These are phyloP conservation scores for Pyracantha coccinea DNA, from an alignment of 331 rosid genomes.

Conservation along the genomic window DNA sequence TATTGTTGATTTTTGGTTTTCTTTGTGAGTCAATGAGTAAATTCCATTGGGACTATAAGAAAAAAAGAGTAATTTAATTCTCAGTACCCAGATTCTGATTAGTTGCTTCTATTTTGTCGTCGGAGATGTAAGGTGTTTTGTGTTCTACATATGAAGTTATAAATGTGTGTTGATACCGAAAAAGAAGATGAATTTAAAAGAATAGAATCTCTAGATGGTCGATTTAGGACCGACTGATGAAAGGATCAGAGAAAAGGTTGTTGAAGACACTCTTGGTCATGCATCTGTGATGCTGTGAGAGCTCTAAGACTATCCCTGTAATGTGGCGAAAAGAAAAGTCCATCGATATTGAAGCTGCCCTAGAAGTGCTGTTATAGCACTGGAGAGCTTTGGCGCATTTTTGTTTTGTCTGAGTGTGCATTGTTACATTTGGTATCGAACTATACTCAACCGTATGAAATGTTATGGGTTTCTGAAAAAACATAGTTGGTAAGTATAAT, in stretches of 20 bases:
- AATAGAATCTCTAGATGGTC: not conserved
- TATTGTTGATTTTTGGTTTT: not conserved
- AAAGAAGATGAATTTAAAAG: not conserved
- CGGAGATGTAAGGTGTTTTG: not conserved
- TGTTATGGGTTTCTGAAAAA: not conserved
- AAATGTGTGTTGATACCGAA: not conserved
- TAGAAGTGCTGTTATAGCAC: too few species aligned
- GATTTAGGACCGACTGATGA: not conserved
- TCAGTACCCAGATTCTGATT: not conserved
- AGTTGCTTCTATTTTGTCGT: not conserved
- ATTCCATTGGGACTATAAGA: not conserved
- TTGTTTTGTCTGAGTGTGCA: too few species aligned
- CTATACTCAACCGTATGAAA: too few species aligned
- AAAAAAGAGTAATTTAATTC: not conserved
- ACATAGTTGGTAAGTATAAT: not conserved
- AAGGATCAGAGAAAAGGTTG: not conserved
- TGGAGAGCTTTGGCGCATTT: too few species aligned
- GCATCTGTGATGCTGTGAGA: not conserved
- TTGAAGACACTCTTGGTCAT: not conserved
- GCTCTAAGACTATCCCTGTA: not conserved
- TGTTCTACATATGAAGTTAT: not conserved
- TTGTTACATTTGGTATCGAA: too few species aligned
- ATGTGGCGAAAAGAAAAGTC: not conserved
- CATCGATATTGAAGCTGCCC: not conserved
- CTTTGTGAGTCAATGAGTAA: not conserved